These are phyloP conservation scores for Chalciporus sphaerocephalus DNA, from an alignment of 768 basidiomycete genomes.

Conservation along the genomic window DNA sequence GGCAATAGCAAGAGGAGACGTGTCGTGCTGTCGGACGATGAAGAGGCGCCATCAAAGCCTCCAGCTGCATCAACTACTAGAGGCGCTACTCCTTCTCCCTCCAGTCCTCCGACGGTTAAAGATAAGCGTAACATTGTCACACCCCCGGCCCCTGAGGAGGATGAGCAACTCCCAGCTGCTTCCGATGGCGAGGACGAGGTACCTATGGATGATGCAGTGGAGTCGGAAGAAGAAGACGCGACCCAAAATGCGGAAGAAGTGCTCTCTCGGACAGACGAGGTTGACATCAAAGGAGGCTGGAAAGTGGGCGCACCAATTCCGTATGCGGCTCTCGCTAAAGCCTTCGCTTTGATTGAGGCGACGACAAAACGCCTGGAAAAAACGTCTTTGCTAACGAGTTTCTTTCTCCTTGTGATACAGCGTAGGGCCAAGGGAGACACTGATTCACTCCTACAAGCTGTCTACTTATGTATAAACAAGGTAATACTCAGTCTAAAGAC, in stretches of 20 bases:
- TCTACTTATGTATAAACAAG: conserved; percentile 96
- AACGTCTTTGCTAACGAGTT: conserved; percentile 79
- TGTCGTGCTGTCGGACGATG: conserved; percentile 54
- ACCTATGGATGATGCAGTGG: conserved; percentile 35
- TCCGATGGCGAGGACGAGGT: conserved; percentile 40
- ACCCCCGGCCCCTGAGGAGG: conserved; percentile 24
- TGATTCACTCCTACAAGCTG: conserved; percentile 75
- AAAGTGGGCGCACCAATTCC: conserved; percentile 82
- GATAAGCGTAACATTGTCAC: conserved; percentile 20
- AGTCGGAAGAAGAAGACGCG: conserved; percentile 47
- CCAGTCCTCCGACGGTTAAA: conserved; percentile 5
- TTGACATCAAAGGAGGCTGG: conserved; percentile 82
- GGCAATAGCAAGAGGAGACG: conserved; percentile 47
- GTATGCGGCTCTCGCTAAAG: conserved; percentile 86
- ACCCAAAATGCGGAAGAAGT: conserved; percentile 72
- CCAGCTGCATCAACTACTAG: neutral
- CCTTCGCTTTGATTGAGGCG: conserved; percentile 84
- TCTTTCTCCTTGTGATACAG: conserved; percentile 86
- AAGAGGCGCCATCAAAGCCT: conserved; percentile 18
- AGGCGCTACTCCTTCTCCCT: neutral
- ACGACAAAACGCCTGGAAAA: conserved; percentile 97
- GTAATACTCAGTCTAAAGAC: conserved; percentile 41
- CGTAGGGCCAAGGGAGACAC: conserved; percentile 72
- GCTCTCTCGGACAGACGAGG: conserved; percentile 54
- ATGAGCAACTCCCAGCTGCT: conserved; percentile 31